Evolutionary conservation across 2,329 filamentous ascomycete species (phyloP).

Genomic region (Xylariaceae sp.): DNA sequence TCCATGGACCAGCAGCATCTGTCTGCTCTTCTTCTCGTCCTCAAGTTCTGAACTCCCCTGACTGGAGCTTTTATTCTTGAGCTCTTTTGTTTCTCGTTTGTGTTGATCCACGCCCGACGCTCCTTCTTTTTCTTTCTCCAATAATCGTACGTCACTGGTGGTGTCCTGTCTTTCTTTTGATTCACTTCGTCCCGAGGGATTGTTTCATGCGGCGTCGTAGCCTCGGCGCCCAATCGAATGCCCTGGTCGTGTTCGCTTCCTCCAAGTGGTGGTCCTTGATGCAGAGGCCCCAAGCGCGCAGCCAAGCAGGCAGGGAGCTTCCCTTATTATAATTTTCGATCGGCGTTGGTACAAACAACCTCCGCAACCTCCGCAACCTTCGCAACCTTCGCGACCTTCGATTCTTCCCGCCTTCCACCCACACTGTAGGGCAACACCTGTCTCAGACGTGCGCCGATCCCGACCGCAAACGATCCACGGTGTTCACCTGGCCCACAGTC

Average conservation of each 20-base stretch:
- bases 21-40: constrained; percentile 5
- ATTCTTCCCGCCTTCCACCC: background rate
- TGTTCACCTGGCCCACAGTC: background rate
- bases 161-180: constrained; percentile 9
- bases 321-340: constrained; percentile 7
- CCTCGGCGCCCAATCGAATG: constrained; percentile 7
- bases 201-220: constrained; percentile 14
- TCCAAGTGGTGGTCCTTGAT: constrained; percentile 8
- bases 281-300: constrained; percentile 15
- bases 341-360: too few relatives aligned
- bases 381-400: constrained; percentile 2
- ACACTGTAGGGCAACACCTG: constrained; percentile 3
- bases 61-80: constrained; percentile 7
- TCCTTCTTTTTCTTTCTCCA: background rate
- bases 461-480: constrained; percentile 10
- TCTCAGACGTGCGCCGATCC: constrained; percentile 19
- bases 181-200: constrained; percentile 5
- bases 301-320: constrained; percentile 3
- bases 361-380: too few relatives aligned
- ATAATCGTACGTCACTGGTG: constrained; percentile 13
- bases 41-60: background rate
- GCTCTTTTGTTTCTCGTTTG: background rate
- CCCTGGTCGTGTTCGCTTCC: constrained; percentile 10
- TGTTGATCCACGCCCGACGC: background rate
- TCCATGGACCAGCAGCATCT: background rate